Evolutionary conservation across 202 grass and related monocot species (phyloP).

Genomic region (Schoenoplectus tabernaemontani): DNA sequence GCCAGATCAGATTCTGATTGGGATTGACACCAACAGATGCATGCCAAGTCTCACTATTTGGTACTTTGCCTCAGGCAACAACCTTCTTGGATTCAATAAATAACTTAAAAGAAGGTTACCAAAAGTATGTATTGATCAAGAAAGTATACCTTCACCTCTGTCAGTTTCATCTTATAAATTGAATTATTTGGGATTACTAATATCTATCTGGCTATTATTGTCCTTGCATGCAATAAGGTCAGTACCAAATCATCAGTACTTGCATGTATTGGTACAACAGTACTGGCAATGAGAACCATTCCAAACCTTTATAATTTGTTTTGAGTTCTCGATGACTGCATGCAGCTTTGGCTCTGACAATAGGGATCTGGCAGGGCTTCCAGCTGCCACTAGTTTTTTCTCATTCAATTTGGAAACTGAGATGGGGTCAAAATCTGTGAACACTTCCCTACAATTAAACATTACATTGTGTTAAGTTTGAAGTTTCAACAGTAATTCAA

Average conservation of each 20-base stretch:
- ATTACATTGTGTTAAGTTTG: neutral
- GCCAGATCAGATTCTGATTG: neutral
- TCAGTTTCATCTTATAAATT: neutral
- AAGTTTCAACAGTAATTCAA: neutral
- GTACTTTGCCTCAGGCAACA: neutral
- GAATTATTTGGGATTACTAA: neutral
- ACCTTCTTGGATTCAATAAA: neutral
- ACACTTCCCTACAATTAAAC: constrained; percentile 61
- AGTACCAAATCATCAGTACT: neutral
- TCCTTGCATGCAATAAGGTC: neutral
- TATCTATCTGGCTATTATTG: neutral
- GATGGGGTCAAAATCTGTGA: constrained; percentile 72
- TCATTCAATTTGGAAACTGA: constrained; percentile 70
- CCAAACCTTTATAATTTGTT: constrained; percentile 67
- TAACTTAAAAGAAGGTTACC: neutral
- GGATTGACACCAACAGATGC: neutral
- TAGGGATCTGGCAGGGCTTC: constrained; percentile 53
- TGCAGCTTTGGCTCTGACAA: constrained; percentile 74
- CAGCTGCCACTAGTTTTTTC: constrained; percentile 53
- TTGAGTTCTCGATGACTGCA: constrained; percentile 68
- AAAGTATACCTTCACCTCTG: neutral
- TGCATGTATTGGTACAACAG: neutral
- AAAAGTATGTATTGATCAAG: neutral
- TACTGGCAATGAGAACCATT: neutral
- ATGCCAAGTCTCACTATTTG: neutral